A percentile compares a stretch with the other conserved stretches of the same genome.
Conservation (phyloP, 129 eudicot species). For the Erigeron canadensis region DNA sequence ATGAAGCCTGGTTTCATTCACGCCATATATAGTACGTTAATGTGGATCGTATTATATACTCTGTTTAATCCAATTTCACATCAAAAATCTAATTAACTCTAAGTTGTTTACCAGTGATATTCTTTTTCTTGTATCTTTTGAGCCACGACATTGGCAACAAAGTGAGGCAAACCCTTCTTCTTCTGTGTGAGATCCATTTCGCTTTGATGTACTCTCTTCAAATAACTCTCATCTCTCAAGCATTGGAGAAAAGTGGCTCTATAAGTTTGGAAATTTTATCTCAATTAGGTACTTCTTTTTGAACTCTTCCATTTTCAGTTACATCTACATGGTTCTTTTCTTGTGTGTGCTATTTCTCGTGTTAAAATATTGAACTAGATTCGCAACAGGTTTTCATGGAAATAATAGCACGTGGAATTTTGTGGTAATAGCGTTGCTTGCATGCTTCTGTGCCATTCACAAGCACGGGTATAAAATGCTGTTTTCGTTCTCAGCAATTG, state of each 20-base stretch:
- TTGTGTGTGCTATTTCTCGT: slow-evolving; percentile 6
- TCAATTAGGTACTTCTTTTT: slow-evolving; percentile 39
- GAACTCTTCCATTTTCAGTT: not conserved
- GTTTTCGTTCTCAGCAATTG: slow-evolving; percentile 48
- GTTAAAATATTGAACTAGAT: slow-evolving; percentile 10
- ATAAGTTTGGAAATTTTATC: slow-evolving; percentile 40
- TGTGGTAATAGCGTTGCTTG: slow-evolving; percentile 46
- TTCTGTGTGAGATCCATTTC: slow-evolving; percentile 50
- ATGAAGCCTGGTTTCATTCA: slow-evolving; percentile 58
- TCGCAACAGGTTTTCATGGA: slow-evolving; percentile 40
- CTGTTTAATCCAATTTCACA: slow-evolving; percentile 11
- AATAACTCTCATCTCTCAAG: slow-evolving; percentile 40
- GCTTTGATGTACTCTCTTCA: slow-evolving; percentile 50
- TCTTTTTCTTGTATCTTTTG: slow-evolving; percentile 52
- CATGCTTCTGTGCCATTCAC: slow-evolving; percentile 47
- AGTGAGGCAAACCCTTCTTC: slow-evolving; percentile 46
- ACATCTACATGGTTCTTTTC: slow-evolving; percentile 17
- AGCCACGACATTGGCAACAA: slow-evolving; percentile 43
- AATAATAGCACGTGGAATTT: slow-evolving; percentile 41
- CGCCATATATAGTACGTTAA: slow-evolving; percentile 47
- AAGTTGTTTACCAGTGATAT: slow-evolving; percentile 41
- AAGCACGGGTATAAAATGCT: slow-evolving; percentile 51
- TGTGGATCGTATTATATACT: slow-evolving; percentile 3
- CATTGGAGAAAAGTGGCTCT: slow-evolving; percentile 42
- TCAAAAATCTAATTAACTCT: slow-evolving; percentile 11